phyloP scores from a whole-genome alignment of 1,139 yeast species.

The Sugiyamaella novakii region DNA sequence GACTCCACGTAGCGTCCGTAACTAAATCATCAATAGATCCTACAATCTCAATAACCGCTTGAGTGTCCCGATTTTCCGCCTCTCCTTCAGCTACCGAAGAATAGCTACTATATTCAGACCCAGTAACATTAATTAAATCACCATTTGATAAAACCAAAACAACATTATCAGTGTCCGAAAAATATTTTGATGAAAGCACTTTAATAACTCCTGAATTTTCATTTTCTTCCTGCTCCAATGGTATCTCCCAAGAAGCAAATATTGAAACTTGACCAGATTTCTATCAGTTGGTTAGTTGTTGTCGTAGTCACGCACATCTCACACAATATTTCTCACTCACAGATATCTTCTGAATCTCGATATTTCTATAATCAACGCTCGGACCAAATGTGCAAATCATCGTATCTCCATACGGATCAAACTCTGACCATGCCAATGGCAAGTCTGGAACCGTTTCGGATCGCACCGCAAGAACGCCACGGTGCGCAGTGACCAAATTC shows the following conservation, averaged over 20 bases:
- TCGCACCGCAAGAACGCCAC: slow-evolving; percentile 32
- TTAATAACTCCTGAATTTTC: slow-evolving; percentile 32
- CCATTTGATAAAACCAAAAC: slow-evolving; percentile 42
- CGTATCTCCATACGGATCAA: slow-evolving; percentile 75
- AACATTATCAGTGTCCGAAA: slow-evolving; percentile 36
- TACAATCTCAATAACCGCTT: slow-evolving; percentile 58
- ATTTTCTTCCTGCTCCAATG: slow-evolving; percentile 10
- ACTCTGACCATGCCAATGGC: slow-evolving; percentile 59
- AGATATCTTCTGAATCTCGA: slow-evolving; percentile 55
- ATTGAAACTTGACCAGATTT: slow-evolving; percentile 31
- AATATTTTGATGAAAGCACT: slow-evolving; percentile 34
- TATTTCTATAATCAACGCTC: slow-evolving; percentile 52
- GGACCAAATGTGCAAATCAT: slow-evolving; percentile 69
- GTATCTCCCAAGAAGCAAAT: slow-evolving; percentile 35
- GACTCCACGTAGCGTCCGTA: slow-evolving; percentile 80
- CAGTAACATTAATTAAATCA: slow-evolving; percentile 62
- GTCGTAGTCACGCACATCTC: neutral
- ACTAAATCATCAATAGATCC: slow-evolving; percentile 84
- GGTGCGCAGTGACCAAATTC: slow-evolving; percentile 37
- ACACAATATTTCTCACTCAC: slow-evolving; percentile 5
- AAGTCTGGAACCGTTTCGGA: slow-evolving; percentile 55
- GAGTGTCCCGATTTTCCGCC: slow-evolving; percentile 35
- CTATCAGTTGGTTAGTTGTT: slow-evolving; percentile 18
- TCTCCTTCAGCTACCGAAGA: slow-evolving; percentile 47
- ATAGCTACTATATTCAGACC: slow-evolving; percentile 41